Evolutionary conservation across 257 asterid genomes (phyloP).

Genomic region (Solanum chilense): DNA sequence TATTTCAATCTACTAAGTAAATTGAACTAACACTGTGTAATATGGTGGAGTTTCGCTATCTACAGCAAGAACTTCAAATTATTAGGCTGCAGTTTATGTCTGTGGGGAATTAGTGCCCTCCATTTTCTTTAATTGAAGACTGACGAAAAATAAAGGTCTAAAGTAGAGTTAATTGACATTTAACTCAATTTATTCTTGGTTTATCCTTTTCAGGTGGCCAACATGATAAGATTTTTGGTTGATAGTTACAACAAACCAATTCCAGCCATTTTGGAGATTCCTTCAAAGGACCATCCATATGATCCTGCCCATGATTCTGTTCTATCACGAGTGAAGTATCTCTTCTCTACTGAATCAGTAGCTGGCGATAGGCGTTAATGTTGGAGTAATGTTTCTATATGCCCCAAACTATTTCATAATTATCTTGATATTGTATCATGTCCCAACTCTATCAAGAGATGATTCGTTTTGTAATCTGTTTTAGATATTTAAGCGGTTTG

Average conservation of each 20-base stretch:
- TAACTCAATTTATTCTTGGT: not conserved
- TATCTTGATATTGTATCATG: not conserved
- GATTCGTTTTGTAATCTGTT: not conserved
- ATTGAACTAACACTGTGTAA: not conserved
- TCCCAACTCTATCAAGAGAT: not conserved
- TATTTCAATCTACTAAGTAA: not conserved
- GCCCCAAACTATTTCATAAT: not conserved
- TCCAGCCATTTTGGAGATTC: constrained; percentile 91
- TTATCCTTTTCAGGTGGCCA: constrained; percentile 49
- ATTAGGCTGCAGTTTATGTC: not conserved
- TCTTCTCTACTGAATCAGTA: constrained; percentile 56
- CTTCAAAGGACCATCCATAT: constrained; percentile 90
- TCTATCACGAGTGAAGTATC: constrained; percentile 76
- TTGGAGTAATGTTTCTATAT: not conserved
- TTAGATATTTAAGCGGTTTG: not conserved
- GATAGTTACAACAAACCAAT: constrained; percentile 87
- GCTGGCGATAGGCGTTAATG: constrained; percentile 57
- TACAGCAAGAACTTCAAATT: not conserved
- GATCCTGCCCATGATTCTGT: constrained; percentile 92
- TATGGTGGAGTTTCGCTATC: not conserved
- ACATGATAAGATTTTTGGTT: constrained; percentile 72
- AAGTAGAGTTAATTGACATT: not conserved
- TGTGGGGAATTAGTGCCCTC: not conserved
- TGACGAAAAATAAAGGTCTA: not conserved
- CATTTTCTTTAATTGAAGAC: not conserved